phyloP scores from a whole-genome alignment of 768 basidiomycete genomes.

The Russula dissimulans region DNA sequence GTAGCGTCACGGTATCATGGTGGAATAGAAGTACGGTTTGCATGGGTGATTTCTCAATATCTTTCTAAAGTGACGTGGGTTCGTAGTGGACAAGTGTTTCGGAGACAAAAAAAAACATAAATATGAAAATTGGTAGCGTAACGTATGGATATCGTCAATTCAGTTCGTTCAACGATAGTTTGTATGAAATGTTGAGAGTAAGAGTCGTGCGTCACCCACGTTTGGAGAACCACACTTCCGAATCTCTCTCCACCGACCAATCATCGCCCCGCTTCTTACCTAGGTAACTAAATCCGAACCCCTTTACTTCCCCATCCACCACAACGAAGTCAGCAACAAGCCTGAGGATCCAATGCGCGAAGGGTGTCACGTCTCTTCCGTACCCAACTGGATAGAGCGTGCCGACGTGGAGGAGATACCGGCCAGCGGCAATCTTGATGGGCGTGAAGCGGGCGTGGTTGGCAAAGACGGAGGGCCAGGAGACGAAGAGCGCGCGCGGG shows the following conservation, averaged over 20 bases:
- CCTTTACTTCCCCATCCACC: not conserved
- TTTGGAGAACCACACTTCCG: no score
- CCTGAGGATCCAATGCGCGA: not conserved
- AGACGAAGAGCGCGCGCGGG: not conserved
- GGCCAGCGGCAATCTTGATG: not conserved
- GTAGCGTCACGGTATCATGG: not conserved
- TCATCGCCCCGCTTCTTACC: no score
- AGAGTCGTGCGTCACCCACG: not conserved
- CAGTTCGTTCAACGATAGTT: not conserved
- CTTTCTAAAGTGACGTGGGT: not conserved
- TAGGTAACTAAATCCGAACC: not conserved
- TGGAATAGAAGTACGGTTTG: not conserved
- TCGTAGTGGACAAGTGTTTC: not conserved
- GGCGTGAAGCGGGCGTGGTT: not conserved
- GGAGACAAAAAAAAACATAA: not conserved
- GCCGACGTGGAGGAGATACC: not conserved
- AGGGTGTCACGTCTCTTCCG: not conserved
- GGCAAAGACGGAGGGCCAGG: not conserved
- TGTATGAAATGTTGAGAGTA: not conserved
- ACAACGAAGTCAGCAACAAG: not conserved
- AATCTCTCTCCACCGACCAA: not conserved
- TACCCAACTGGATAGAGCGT: not conserved
- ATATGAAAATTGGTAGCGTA: not conserved
- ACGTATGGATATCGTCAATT: not conserved
- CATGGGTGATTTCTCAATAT: not conserved